Base-by-base conservation (phyloP, 768 basidiomycete genomes). In the Lactifluus echinatus region DNA sequence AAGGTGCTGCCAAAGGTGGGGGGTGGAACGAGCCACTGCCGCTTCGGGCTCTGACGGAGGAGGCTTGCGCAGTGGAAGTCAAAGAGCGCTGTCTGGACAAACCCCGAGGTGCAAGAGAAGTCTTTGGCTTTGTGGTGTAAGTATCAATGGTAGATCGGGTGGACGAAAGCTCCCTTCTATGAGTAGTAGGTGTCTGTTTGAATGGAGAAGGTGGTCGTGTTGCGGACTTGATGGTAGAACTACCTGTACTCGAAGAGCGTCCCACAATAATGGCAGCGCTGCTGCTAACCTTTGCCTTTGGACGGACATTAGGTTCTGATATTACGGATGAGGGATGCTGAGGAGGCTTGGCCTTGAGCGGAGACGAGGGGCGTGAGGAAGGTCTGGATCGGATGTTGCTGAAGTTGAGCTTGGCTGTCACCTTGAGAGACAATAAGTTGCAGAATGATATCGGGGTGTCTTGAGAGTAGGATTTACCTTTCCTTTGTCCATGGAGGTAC, bases 271-370 rank as follows among this genome's bases (percentile, higher is more conserved):
- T 60, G 36, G 59, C 67, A 14, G 79, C 80, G 62, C 74, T 79
- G 58, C 72, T 76, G 64, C 81, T 85, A 37, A 87, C 74, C 69
- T 83, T 87, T 56, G 81, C 83, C 66, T 74, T 85, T 14, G 82
- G 79, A 54, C 79, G 68, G 39, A 71, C 63, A 40, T 17, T 12
- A 7, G 60, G 50, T 6, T 58, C 56, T 11, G 54, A 34, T 2
- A 52, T 8, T 42, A 64, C 60, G 11, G 68, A 59, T 6, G 67
- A 57, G 1, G 69, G 68, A 0, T 73, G 65, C 23, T 66, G 64
- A 2, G 65, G 47, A 11, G 66, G 64, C 8, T 63, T 65, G n/a
- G 59, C 61, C 65, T 78, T 81, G 59, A 70, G 66, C 15, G 80
- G 79, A 8, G 82, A 84, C 10, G 68, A 63, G 14, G 82, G 81